Evolutionary conservation across 148 eudicot genomes (phyloP), one percentile per base, ranked within the genome.

Genomic region (Beta vulgaris): DNA sequence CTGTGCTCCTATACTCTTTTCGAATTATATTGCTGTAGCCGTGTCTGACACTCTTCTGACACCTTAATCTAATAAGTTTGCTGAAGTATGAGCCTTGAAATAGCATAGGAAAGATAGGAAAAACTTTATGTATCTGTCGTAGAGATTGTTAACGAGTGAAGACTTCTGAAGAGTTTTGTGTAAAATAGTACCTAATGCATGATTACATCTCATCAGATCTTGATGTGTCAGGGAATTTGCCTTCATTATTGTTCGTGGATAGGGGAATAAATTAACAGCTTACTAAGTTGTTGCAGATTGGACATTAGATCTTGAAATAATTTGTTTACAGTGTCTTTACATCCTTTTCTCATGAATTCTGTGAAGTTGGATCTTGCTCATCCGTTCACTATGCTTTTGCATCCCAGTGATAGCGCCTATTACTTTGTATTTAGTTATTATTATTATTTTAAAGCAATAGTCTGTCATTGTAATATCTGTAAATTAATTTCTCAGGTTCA

Each of bases 401-500:
- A n/a, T 61, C 64, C 59, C n/a, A n/a, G n/a, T n/a, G n/a, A n/a
- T n/a, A n/a, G n/a, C n/a, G n/a, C n/a, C n/a, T n/a, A n/a, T 13
- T 26, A 31, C 72, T 46, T 43, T 32, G 53, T 64, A 19, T 11
- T 55, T 55, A n/a, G 26, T 55, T 55, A n/a, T n/a, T n/a, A n/a
- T n/a, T n/a, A n/a, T n/a, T n/a, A n/a, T n/a, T n/a, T n/a, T 54
- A 23, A 59, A 13, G 3, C 18, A 59, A 18, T 39, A 39, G 2
- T 66, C 29, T 42, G 18, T 78, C 51, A 37, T 59, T 62, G 32
- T 44, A 16, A 60, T 25, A 48, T 37, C 26, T 55, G 57, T 44
- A 7, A 32, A 26, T 48, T 10, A n/a, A 48, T 42, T 79, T 75
- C 59, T 68, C 91, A 96, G 99, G 91, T 87, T 96, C 80, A 79